Evolutionary conservation across 2,329 filamentous ascomycete species (phyloP), one percentile per base, ranked within the genome.

Genomic region (Ascochyta clinopodiicola): DNA sequence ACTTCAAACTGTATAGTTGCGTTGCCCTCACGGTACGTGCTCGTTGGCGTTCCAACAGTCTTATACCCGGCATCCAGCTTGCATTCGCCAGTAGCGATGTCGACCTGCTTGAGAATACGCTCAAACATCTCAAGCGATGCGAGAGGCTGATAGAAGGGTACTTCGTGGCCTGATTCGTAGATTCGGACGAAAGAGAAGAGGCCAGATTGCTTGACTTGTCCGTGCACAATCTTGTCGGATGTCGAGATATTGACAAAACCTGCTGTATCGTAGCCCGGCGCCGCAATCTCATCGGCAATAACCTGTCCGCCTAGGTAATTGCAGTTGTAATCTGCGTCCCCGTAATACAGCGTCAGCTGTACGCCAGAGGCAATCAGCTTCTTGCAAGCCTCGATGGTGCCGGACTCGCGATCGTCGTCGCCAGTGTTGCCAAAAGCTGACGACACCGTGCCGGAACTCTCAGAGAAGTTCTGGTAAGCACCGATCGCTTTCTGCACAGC

Each of bases 381-480:
- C 36, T 65, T 61, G 43, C 78, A 72, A 6, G 75, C 79, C 24
- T 76, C 76, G 19, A 81, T 72, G 0, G 76, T 79, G 27, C 73
- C 75, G 19, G 73, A 73, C 46, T 78, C 75, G 12, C 80, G 74
- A 47, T 76, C 79, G 54, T 82, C 80, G 56, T 84, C 82, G 10
- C 81, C 81, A 0, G 81, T 83, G 10, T 62, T 73, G 0, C 64
- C 68, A 63, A 84, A 84, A 1, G 80, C 79, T 4, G 55, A 61
- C 35, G 67, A 66, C 2, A 84, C 81, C 0, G 79, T 73, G 54
- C 68, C 78, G 55, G 77, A 80, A 31, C 70, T 74, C 4, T 72
- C 69, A 3, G 82, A 82, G 74, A 82, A 89, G 68, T 88, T 89
- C 51, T 80, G 79, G 62, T 75, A 84, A 0, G 83, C 85, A 9